These are phyloP conservation scores for Colletotrichum shisoi DNA, from an alignment of 2,329 filamentous ascomycete species.

Conservation along the genomic window DNA sequence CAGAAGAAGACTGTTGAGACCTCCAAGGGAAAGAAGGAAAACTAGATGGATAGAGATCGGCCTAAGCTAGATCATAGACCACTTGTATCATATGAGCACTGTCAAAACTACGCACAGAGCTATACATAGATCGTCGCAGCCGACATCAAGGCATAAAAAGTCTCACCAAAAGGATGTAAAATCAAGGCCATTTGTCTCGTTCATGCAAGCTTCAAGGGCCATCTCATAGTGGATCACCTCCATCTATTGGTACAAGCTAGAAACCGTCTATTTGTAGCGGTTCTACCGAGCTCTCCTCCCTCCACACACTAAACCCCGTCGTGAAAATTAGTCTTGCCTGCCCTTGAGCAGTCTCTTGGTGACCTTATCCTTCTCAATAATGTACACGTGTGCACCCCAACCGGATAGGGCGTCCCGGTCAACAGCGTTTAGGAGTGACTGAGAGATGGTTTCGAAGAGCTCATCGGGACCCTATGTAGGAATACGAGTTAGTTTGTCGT, in stretches of 20 bases:
- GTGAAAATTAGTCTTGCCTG: constrained; percentile 77
- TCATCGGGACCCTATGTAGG: constrained; percentile 79
- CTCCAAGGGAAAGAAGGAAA: constrained; percentile 62
- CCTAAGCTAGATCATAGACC: constrained; percentile 45
- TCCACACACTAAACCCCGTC: constrained; percentile 8
- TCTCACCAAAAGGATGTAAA: constrained; percentile 7
- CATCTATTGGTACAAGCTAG: constrained; percentile 51
- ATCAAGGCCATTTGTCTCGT: constrained; percentile 37
- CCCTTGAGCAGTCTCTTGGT: constrained; percentile 99
- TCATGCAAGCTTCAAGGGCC: constrained; percentile 34
- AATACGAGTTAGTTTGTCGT: constrained; percentile 39
- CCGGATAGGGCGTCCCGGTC: constrained; percentile 96
- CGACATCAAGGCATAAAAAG: constrained; percentile 18
- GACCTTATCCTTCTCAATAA: constrained; percentile 99
- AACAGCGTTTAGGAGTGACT: constrained; percentile 92
- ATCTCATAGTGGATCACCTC: constrained; percentile 40
- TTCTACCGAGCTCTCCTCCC: constrained; percentile 28
- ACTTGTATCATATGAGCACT: constrained; percentile 43
- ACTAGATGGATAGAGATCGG: constrained; percentile 50
- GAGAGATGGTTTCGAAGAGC: constrained; percentile 97
- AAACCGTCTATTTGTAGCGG: constrained; percentile 38
- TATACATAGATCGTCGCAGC: constrained; percentile 33
- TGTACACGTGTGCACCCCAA: constrained; percentile 98
- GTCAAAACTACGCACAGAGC: constrained; percentile 35
- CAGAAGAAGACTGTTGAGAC: constrained; percentile 55